Conservation (phyloP, 768 basidiomycete genomes). For the Xanthoconium stramineum region DNA sequence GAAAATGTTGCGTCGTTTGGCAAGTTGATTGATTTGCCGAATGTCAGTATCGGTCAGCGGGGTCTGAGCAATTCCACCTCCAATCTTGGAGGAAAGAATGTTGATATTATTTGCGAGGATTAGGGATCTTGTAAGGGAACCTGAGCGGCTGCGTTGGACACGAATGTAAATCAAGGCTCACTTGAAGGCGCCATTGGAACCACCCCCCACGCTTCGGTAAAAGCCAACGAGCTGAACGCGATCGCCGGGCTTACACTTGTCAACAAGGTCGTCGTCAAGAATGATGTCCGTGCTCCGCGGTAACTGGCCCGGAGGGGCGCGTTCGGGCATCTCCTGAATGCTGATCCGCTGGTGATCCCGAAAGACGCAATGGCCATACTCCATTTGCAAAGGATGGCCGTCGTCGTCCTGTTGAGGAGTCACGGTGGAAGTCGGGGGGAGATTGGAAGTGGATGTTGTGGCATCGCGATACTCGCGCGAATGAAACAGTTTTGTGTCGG, state of each 20-base stretch:
- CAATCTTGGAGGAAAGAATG: conserved; percentile 89
- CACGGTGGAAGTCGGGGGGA: conserved; percentile 80
- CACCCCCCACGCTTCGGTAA: conserved; percentile 92
- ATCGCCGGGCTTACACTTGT: conserved; percentile 97
- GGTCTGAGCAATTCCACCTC: conserved; percentile 92
- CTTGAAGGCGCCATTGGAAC: conserved; percentile 93
- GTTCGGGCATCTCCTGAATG: conserved; percentile 99
- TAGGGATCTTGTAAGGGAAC: conserved; percentile 60
- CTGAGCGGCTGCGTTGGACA: conserved; percentile 11
- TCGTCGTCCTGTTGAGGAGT: conserved; percentile 93
- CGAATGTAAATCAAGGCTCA: conserved; percentile 34
- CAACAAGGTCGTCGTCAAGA: conserved; percentile 93
- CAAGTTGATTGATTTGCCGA: conserved; percentile 90
- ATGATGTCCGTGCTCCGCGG: conserved; percentile 96
- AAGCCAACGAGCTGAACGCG: conserved; percentile 95
- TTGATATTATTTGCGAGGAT: conserved; percentile 95
- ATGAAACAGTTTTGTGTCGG: conserved; percentile 81
- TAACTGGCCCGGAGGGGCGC: conserved; percentile 94
- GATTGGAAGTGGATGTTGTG: conserved; percentile 80
- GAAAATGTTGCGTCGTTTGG: conserved; percentile 86
- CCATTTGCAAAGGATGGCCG: conserved; percentile 81
- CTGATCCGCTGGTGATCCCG: conserved; percentile 95
- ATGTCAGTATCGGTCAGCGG: conserved; percentile 92
- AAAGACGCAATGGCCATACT: conserved; percentile 90
- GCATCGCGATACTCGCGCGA: conserved; percentile 91